Conservation (phyloP, 129 eudicot species). For the Daucus carota region DH1_v3.0 NC_030382.2:52589501-52590000, state of each 20-base stretch:
- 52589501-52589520: constrained; percentile 10
- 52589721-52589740: constrained; percentile 13
- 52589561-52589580: constrained; percentile 23
- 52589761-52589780: constrained; percentile 47
- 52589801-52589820: constrained; percentile 53
- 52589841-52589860: constrained; percentile 62
- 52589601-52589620: constrained; percentile 58
- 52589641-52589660: constrained; percentile 26
- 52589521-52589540: not conserved
- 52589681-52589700: not conserved
- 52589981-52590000: not conserved
- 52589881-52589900: not conserved
- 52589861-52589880: not conserved
- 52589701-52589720: not conserved
- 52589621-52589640: constrained; percentile 59
- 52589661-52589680: not conserved
- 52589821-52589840: constrained; percentile 69
- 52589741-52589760: constrained; percentile 50
- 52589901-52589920: not conserved
- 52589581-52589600: constrained; percentile 43
- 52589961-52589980: not conserved
- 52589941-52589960: too few relatives aligned
- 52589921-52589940: not conserved
- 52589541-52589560: constrained; percentile 11
- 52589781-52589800: constrained; percentile 33